Evolutionary conservation across 108 stramenopile species (phyloP), one percentile per base, ranked within the genome.

Genomic region (Chaetoceros muelleri): DNA sequence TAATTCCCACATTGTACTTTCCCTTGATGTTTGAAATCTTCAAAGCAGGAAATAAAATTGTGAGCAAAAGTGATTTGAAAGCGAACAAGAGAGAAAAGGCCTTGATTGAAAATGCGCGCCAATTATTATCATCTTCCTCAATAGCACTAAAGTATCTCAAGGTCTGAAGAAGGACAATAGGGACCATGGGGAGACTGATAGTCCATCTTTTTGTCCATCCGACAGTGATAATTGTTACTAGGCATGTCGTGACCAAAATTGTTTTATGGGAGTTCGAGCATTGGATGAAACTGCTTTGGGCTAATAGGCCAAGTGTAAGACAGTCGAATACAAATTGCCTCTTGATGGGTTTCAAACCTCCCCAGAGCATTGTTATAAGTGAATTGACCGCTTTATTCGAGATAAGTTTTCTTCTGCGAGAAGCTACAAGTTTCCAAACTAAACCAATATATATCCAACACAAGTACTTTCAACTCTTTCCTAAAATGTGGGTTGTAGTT

Each of bases 141-240:
- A 46, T 17, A 2, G 23, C 0, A 13, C 19, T 3, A 3, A 29
- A 7, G n/a, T 52, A 30, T 22, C 78, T 53, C 3, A 62, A 28
- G 0, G 16, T 23, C 46, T 80, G 79, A 19, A 80, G 31, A 13
- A 66, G 2, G n/a, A 80, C 19, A 0, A 80, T 20, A 3, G 79
- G 79, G 19, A 74, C 34, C 71, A 81, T 66, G 30, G 80, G 80
- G 30, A 81, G 67, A 16, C 56, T 55, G n/a, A 81, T 54, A 18
- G 73, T 74, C 80, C 80, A 81, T 40, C 80, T 75, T 51, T 72
- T 70, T n/a, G 80, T 77, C 31, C 59, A 2, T 19, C 72, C 74
- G 3, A 71, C 55, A 30, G 58, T 24, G 0, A 50, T n/a, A 17
- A 67, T 3, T 0, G 67, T 62, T 20, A 68, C 1, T 3, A 45